phyloP scores from a whole-genome alignment of 176 grass and related monocot species.

The Pontederia paniculata region DNA sequence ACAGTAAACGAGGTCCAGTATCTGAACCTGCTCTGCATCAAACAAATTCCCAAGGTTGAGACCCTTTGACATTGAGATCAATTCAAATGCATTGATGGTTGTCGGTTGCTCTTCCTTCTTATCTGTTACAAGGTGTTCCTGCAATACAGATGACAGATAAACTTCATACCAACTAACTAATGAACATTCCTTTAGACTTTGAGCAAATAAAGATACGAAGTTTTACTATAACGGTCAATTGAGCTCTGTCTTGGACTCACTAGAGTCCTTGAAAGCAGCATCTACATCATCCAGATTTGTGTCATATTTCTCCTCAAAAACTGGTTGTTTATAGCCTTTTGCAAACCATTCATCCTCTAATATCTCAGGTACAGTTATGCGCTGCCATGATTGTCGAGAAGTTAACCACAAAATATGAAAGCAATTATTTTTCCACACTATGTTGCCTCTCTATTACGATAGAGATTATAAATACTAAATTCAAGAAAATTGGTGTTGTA shows the following conservation, averaged over 20 bases:
- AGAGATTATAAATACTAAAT: too few species aligned
- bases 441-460: too few species aligned
- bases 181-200: not conserved
- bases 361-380: conserved; percentile 74
- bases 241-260: conserved; percentile 34
- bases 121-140: conserved; percentile 81
- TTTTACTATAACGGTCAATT: not conserved
- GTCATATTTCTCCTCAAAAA: conserved; percentile 74
- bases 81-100: conserved; percentile 97
- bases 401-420: not conserved
- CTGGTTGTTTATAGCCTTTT: conserved; percentile 76
- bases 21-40: conserved; percentile 60
- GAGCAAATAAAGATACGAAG: not conserved
- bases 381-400: conserved; percentile 24
- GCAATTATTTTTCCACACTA: too few species aligned
- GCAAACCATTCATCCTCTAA: conserved; percentile 94
- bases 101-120: conserved; percentile 78
- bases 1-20: conserved; percentile 1
- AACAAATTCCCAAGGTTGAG: conserved; percentile 94
- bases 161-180: conserved; percentile 11
- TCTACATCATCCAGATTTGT: conserved; percentile 71
- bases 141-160: conserved; percentile 20
- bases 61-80: conserved; percentile 85
- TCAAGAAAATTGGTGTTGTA: too few species aligned
- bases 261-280: conserved; percentile 86